Conservation (phyloP, 225 moss, liverwort and hornwort genomes). For the Polytrichum commune region DNA sequence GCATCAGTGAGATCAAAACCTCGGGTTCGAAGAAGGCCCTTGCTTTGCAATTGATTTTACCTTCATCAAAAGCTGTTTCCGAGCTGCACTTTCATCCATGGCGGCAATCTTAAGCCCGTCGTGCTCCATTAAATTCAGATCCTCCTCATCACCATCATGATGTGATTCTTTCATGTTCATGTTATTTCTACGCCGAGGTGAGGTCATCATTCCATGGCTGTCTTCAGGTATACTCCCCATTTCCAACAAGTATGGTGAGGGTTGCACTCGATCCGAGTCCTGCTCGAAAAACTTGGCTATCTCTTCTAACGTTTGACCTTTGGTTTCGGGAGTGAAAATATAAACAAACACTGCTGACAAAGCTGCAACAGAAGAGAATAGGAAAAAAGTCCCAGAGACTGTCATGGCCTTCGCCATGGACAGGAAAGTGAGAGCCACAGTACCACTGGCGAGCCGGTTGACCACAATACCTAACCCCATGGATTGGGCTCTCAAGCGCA, state of each 20-base stretch:
- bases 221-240: constrained; percentile 26
- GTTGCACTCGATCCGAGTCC: constrained; percentile 31
- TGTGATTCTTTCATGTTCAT: constrained; percentile 25
- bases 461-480: constrained; percentile 89
- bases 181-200: constrained; percentile 24
- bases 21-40: constrained; percentile 23
- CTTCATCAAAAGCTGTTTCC: constrained; percentile 54
- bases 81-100: constrained; percentile 28
- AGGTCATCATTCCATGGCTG: constrained; percentile 25
- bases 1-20: constrained; percentile 15
- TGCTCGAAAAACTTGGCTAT: constrained; percentile 72
- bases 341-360: constrained; percentile 71
- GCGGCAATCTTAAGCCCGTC: constrained; percentile 36
- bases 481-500: constrained; percentile 88
- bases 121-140: constrained; percentile 60
- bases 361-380: constrained; percentile 60
- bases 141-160: constrained; percentile 46
- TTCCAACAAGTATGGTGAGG: constrained; percentile 40
- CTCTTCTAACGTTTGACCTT: constrained; percentile 89
- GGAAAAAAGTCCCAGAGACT: constrained; percentile 72
- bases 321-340: constrained; percentile 72
- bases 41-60: constrained; percentile 64
- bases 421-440: constrained; percentile 78
- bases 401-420: constrained; percentile 72
- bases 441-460: constrained; percentile 90